Percentiles rank a stretch among this genome's conserved stretches.
phyloP scores from a whole-genome alignment of 2,329 filamentous ascomycete genomes.

The Lachnellula arida region DNA sequence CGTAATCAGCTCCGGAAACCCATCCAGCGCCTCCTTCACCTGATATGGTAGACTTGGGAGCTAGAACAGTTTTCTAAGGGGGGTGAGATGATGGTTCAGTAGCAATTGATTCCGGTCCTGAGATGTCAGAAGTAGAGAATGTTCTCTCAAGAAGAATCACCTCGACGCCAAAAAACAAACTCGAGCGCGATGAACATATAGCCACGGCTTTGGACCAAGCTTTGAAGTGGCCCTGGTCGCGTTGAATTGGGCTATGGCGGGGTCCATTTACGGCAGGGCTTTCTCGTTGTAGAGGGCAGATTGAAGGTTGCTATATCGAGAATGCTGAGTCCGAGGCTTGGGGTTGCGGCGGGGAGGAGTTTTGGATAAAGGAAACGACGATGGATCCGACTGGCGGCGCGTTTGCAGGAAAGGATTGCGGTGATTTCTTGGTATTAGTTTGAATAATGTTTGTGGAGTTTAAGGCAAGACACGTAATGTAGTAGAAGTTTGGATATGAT shows the following conservation, averaged over 20 bases:
- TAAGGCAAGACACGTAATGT: too few relatives aligned
- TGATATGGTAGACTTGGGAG: too few relatives aligned
- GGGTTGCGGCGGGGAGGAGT: slow-evolving; percentile 19
- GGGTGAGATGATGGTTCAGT: too few relatives aligned
- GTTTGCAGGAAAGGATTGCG: too few relatives aligned
- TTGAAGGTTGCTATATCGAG: slow-evolving; percentile 37
- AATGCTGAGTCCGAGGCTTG: slow-evolving; percentile 23
- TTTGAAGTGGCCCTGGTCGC: slow-evolving; percentile 12
- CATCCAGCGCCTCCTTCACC: slow-evolving; percentile 10
- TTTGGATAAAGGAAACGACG: background rate
- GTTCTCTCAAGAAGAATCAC: background rate
- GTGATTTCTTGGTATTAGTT: too few relatives aligned
- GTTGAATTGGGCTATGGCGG: slow-evolving; percentile 34
- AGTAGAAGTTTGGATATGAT: too few relatives aligned
- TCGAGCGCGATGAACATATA: slow-evolving; percentile 45
- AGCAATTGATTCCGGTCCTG: too few relatives aligned
- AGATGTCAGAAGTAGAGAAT: too few relatives aligned
- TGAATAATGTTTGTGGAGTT: too few relatives aligned
- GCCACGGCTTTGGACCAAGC: slow-evolving; percentile 39
- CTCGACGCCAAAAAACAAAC: slow-evolving; percentile 51
- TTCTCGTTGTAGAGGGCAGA: slow-evolving; percentile 44
- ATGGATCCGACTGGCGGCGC: background rate
- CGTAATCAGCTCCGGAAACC: slow-evolving; percentile 10
- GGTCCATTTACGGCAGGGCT: slow-evolving; percentile 37
- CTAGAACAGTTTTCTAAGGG: too few relatives aligned